A percentile compares a stretch with the other conserved stretches of the same genome.
Evolutionary conservation across 2,329 filamentous ascomycete genomes (phyloP).

Genomic region (Penicillium corylophilum): DNA sequence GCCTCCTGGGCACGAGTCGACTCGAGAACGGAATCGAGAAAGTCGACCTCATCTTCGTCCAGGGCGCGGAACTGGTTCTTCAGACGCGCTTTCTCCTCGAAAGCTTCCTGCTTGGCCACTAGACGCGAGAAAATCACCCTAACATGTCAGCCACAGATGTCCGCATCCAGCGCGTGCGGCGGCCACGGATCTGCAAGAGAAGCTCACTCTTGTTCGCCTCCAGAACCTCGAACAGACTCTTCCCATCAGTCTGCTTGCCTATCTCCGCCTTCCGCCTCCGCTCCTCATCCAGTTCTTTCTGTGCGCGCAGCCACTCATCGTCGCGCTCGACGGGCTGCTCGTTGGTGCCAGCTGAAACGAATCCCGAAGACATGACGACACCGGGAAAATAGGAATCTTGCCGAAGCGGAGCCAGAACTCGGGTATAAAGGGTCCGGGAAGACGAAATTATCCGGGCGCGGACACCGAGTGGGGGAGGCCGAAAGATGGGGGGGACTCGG

Average conservation of each 20-base stretch:
- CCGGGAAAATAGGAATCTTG: conserved; percentile 8
- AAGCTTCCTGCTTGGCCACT: conserved; percentile 53
- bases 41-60: conserved; percentile 53
- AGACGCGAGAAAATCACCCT: conserved; percentile 30
- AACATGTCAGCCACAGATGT: conserved; percentile 39
- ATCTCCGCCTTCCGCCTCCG: conserved; percentile 45
- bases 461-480: neutral
- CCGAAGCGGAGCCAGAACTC: conserved; percentile 8
- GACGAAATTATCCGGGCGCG: conserved; percentile 18
- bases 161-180: neutral
- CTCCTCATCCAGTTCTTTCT: conserved; percentile 49
- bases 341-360: conserved; percentile 46
- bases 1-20: conserved; percentile 57
- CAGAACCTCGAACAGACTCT: conserved; percentile 50
- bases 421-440: conserved; percentile 15
- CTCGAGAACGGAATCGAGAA: conserved; percentile 57
- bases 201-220: conserved; percentile 52
- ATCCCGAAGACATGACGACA: conserved; percentile 46
- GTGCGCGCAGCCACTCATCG: conserved; percentile 45
- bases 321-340: conserved; percentile 41
- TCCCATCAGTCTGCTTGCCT: conserved; percentile 54
- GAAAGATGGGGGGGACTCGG: neutral
- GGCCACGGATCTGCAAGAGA: neutral
- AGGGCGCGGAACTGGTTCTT: conserved; percentile 54
- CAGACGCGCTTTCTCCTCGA: conserved; percentile 51